A percentile compares a stretch with the other conserved stretches of the same genome.
These are phyloP conservation scores for Psilocybe subaeruginosa DNA, from an alignment of 768 basidiomycete genomes.

Conservation along the genomic window DNA sequence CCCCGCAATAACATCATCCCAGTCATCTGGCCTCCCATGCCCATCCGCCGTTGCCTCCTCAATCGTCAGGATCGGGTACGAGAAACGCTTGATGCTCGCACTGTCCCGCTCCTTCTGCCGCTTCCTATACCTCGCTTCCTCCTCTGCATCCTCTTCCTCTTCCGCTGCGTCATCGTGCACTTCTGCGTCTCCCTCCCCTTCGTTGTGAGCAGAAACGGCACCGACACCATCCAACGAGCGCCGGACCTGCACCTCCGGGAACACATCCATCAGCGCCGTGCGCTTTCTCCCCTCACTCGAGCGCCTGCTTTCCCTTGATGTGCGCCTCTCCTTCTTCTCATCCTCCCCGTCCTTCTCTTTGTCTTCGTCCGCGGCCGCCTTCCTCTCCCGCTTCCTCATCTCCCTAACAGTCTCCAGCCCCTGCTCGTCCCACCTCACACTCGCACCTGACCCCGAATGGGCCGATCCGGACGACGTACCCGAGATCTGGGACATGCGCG, in stretches of 20 bases:
- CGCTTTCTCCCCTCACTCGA: conserved; percentile 55
- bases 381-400: conserved; percentile 32
- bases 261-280: conserved; percentile 60
- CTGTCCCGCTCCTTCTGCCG: not conserved
- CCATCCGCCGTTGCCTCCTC: conserved; percentile 60
- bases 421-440: conserved; percentile 31
- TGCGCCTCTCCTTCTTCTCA: conserved; percentile 37
- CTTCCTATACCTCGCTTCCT: not conserved
- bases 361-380: too few species aligned
- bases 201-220: not conserved
- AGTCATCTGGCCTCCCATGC: conserved; percentile 32
- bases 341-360: conserved; percentile 33
- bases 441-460: conserved; percentile 7
- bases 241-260: conserved; percentile 44
- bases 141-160: not conserved
- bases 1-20: conserved; percentile 4
- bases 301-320: conserved; percentile 45
- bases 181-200: not conserved
- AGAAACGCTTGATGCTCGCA: not conserved
- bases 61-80: conserved; percentile 41
- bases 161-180: too few species aligned
- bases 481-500: conserved; percentile 18
- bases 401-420: conserved; percentile 52
- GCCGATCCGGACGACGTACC: not conserved
- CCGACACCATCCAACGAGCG: conserved; percentile 14